Evolutionary conservation across 2,329 filamentous ascomycete genomes (phyloP).

Genomic region (Endoconidiophora laricicola): DNA sequence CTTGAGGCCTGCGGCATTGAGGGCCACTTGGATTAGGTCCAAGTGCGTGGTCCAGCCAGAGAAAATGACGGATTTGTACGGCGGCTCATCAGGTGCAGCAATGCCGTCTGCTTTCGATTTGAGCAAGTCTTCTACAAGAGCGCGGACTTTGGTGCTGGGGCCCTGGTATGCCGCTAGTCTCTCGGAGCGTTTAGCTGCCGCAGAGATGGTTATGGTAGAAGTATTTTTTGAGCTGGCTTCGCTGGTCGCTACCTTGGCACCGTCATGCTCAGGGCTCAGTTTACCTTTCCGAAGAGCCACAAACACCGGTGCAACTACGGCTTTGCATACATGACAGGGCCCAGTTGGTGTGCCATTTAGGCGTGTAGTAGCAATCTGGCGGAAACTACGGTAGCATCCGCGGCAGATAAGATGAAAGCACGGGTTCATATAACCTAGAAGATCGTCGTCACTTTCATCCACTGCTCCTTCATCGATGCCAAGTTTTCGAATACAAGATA

Average conservation of each 20-base stretch:
- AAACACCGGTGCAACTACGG: conserved; percentile 44
- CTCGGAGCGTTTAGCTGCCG: conserved; percentile 4
- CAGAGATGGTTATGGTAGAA: conserved; percentile 7
- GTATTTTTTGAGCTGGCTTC: conserved; percentile 7
- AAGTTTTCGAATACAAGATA: conserved; percentile 50
- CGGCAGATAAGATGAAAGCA: conserved; percentile 79
- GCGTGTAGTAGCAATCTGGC: conserved; percentile 28
- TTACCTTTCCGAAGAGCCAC: conserved; percentile 51
- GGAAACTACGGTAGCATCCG: conserved; percentile 48
- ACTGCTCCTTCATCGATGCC: conserved; percentile 37
- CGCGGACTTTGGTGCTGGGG: conserved; percentile 82
- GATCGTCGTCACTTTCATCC: conserved; percentile 42
- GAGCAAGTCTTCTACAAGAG: conserved; percentile 59
- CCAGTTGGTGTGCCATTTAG: conserved; percentile 23
- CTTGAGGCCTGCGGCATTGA: conserved; percentile 47
- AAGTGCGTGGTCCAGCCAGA: conserved; percentile 93
- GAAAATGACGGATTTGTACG: conserved; percentile 87
- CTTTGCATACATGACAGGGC: conserved; percentile 52
- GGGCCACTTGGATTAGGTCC: conserved; percentile 74
- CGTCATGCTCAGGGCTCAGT: conserved; percentile 39
- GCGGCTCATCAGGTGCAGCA: conserved; percentile 44
- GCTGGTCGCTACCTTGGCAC: conserved; percentile 24
- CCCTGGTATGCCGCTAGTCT: conserved; percentile 50
- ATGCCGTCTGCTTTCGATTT: conserved; percentile 46
- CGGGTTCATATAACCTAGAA: conserved; percentile 64